A percentile compares a stretch with the other conserved stretches of the same genome.
phyloP scores from a whole-genome alignment of 495 filamentous ascomycete species.

The Penicillium longicatenatum region DNA sequence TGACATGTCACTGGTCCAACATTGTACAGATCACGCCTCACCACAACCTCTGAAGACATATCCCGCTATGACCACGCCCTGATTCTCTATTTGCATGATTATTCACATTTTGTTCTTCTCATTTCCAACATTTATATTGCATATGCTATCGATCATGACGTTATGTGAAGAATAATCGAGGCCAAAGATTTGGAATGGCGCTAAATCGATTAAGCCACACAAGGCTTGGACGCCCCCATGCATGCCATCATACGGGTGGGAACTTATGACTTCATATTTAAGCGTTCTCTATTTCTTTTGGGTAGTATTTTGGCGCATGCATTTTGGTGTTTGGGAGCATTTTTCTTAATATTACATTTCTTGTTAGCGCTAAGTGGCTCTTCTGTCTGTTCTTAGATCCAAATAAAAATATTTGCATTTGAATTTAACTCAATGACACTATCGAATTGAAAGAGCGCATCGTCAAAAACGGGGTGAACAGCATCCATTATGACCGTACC shows the following conservation, averaged over 20 bases:
- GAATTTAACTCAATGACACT: not conserved
- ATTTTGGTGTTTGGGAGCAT: not conserved
- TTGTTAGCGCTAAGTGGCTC: not conserved
- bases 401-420: not conserved
- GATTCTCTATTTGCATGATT: not conserved
- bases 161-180: not conserved
- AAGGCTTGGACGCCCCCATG: not conserved
- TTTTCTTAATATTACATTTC: not conserved
- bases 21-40: slow-evolving; percentile 4
- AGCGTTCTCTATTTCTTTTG: not conserved
- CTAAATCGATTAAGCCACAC: too few relatives aligned
- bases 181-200: too few relatives aligned
- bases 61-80: not conserved
- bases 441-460: too few relatives aligned
- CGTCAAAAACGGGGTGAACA: too few relatives aligned
- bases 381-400: not conserved
- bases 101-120: not conserved
- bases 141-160: not conserved
- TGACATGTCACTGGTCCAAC: not conserved
- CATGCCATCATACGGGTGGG: not conserved
- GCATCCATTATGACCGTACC: too few relatives aligned
- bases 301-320: not conserved
- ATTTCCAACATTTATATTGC: not conserved
- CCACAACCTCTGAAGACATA: not conserved
- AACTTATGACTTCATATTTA: not conserved